Percentiles rank a stretch among this genome's conserved stretches.
phyloP scores from a whole-genome alignment of 352 stramenopile species.

The Aphanomyces invadans region DNA sequence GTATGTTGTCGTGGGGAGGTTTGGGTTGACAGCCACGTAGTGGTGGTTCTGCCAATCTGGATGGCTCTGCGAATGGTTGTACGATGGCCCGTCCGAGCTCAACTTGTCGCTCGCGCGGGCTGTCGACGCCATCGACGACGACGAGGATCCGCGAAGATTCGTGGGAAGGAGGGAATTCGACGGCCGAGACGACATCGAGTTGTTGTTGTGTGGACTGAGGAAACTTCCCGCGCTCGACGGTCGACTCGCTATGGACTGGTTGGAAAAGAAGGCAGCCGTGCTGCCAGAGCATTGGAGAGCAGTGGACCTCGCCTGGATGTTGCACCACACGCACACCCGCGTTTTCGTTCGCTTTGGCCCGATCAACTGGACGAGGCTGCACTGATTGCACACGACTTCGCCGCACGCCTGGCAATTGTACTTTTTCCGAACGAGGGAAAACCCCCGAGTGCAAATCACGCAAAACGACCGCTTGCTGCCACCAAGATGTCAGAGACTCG shows the following conservation, averaged over 20 bases:
- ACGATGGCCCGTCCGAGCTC: not conserved
- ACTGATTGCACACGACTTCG: conserved; percentile 77
- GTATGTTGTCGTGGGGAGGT: conserved; percentile 4
- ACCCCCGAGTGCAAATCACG: conserved; percentile 71
- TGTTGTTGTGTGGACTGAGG: conserved; percentile 7
- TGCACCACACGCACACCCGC: conserved; percentile 71
- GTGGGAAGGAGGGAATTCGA: not conserved
- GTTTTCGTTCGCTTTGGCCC: conserved; percentile 60
- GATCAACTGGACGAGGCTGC: conserved; percentile 68
- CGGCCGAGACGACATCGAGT: not conserved
- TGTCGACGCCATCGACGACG: not conserved
- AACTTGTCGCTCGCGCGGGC: not conserved
- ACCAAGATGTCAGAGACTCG: too few relatives aligned
- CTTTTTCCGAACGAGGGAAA: conserved; percentile 79
- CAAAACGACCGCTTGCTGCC: conserved; percentile 60
- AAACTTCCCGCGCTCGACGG: not conserved
- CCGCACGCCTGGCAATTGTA: conserved; percentile 76
- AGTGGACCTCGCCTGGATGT: conserved; percentile 43
- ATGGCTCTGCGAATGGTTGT: conserved; percentile 1
- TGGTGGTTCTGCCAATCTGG: too few relatives aligned
- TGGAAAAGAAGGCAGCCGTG: not conserved
- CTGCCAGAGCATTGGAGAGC: not conserved
- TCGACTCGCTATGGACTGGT: not conserved
- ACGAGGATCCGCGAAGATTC: not conserved
- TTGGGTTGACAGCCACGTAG: not conserved